Percentiles rank a stretch among this genome's conserved stretches.
Evolutionary conservation across 148 eudicot species (phyloP).

Genomic region (Selenicereus undatus): DNA sequence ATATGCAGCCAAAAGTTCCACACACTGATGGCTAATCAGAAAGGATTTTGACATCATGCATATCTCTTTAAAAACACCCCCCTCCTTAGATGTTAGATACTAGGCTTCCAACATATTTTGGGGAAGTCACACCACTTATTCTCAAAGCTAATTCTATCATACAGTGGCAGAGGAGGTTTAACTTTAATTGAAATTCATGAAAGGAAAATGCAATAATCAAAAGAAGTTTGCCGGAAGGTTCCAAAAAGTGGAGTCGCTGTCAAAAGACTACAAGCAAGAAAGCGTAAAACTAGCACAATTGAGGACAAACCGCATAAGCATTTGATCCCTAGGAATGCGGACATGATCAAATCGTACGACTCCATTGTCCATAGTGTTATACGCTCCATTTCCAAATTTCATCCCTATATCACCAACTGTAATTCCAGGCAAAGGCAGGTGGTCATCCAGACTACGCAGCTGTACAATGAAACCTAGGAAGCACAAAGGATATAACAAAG

Average conservation of each 20-base stretch:
- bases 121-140: neutral
- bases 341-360: slow-evolving; percentile 81
- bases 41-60: neutral
- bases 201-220: neutral
- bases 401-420: slow-evolving; percentile 94
- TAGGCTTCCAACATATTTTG: neutral
- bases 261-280: neutral
- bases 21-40: neutral
- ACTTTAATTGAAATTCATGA: neutral
- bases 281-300: neutral
- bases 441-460: slow-evolving; percentile 89
- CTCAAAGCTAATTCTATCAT: neutral
- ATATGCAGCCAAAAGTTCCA: neutral
- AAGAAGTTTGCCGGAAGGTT: too few species aligned
- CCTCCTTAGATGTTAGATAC: neutral
- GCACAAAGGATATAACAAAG: neutral
- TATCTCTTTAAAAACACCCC: neutral
- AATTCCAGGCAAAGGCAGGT: slow-evolving; percentile 78
- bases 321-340: slow-evolving; percentile 89
- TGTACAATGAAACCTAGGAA: slow-evolving; percentile 85
- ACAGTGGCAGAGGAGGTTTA: neutral
- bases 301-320: slow-evolving; percentile 78
- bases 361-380: slow-evolving; percentile 96
- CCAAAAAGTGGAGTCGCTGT: neutral
- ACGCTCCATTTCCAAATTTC: slow-evolving; percentile 99